Percentiles rank a stretch among this genome's conserved stretches.
Conservation (phyloP, 345 rosid species). For the Heritiera littoralis region DNA sequence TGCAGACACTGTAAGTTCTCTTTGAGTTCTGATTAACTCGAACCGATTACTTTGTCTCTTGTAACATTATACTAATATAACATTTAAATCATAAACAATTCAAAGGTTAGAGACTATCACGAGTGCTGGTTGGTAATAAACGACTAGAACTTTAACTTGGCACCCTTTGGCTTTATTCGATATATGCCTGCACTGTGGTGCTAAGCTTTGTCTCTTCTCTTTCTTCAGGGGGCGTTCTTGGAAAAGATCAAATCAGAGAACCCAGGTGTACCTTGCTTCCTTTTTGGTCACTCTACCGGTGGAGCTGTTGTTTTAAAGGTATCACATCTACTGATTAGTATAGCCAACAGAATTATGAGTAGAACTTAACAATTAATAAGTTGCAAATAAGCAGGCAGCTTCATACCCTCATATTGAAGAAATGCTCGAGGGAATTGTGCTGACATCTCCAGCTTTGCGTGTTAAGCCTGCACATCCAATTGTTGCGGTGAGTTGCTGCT, state of each 20-base stretch:
- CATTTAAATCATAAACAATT: neutral
- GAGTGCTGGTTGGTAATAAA: neutral
- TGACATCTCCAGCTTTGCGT: conserved; percentile 92
- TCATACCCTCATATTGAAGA: conserved; percentile 51
- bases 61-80: neutral
- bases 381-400: conserved; percentile 57
- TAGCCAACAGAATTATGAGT: neutral
- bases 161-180: neutral
- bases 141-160: neutral
- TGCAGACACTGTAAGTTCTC: conserved; percentile 72
- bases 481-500: conserved; percentile 62
- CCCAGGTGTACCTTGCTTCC: conserved; percentile 87
- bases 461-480: conserved; percentile 97
- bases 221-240: conserved; percentile 71
- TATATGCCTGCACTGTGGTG: neutral
- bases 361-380: conserved; percentile 8
- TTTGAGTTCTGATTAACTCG: neutral
- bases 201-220: neutral
- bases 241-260: conserved; percentile 75
- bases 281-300: conserved; percentile 96
- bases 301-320: conserved; percentile 98
- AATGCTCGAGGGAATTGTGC: conserved; percentile 77
- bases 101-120: neutral
- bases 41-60: neutral
- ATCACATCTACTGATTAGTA: neutral